Evolutionary conservation across 192 early-diverging fungal species (phyloP).

Genomic region (Chytriomyces hyalinus): DNA sequence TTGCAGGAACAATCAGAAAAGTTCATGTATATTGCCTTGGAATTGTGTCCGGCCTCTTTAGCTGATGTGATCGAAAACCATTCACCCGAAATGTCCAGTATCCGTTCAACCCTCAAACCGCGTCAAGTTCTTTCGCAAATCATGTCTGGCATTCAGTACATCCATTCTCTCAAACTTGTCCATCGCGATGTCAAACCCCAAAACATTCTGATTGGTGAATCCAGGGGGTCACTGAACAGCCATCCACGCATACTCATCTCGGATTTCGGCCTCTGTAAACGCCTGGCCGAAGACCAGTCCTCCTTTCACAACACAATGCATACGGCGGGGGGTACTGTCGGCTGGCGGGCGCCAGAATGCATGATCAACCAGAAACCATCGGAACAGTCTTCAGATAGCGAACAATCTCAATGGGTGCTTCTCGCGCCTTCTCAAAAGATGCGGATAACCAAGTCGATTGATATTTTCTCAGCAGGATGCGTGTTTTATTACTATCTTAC

Average conservation of each 20-base stretch:
- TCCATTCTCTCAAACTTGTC: slow-evolving; percentile 94
- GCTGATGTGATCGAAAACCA: slow-evolving; percentile 80
- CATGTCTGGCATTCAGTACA: slow-evolving; percentile 80
- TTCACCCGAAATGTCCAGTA: slow-evolving; percentile 49
- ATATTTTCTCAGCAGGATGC: slow-evolving; percentile 96
- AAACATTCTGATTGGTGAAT: slow-evolving; percentile 83
- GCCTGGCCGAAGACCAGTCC: slow-evolving; percentile 90
- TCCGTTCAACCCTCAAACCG: slow-evolving; percentile 57
- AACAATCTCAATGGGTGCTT: slow-evolving; percentile 20
- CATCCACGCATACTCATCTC: slow-evolving; percentile 84
- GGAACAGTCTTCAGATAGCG: background rate
- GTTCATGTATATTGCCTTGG: slow-evolving; percentile 97
- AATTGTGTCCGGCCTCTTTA: slow-evolving; percentile 88
- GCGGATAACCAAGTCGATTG: slow-evolving; percentile 84
- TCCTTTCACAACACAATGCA: slow-evolving; percentile 88
- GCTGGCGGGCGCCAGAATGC: slow-evolving; percentile 96
- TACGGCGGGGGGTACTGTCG: slow-evolving; percentile 84
- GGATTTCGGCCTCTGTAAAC: slow-evolving; percentile 96
- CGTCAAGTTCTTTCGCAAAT: slow-evolving; percentile 82
- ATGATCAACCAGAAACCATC: slow-evolving; percentile 49
- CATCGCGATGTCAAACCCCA: slow-evolving; percentile 96
- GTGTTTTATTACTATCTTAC: slow-evolving; percentile 94
- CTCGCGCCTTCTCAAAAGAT: slow-evolving; percentile 22
- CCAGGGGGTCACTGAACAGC: slow-evolving; percentile 39
- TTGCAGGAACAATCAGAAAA: slow-evolving; percentile 76